A percentile compares a stretch with the other conserved stretches of the same genome.
These are phyloP conservation scores for Pascua sp. DNA, from an alignment of 1,284 basidiomycete genomes.

Conservation along the genomic window DNA sequence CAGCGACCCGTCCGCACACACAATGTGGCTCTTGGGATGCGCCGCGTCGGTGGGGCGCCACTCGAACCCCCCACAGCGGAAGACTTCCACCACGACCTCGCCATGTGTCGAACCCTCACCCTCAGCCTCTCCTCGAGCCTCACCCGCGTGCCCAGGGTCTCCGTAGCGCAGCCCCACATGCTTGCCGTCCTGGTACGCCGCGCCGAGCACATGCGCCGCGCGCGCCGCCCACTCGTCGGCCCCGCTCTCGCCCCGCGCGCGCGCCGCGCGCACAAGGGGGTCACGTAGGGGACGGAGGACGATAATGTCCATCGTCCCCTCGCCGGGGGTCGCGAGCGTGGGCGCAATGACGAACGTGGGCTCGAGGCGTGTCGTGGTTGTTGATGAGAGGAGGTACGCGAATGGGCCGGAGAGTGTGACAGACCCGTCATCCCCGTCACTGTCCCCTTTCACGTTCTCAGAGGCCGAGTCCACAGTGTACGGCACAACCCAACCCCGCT, in stretches of 20 bases:
- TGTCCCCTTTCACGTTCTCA: not conserved
- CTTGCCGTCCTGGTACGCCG: constrained; percentile 67
- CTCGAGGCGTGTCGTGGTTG: constrained; percentile 80
- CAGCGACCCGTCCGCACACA: constrained; percentile 73
- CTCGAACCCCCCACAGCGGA: constrained; percentile 73
- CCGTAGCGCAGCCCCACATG: constrained; percentile 64
- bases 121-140: not conserved
- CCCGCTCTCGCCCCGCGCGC: not conserved
- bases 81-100: constrained; percentile 69
- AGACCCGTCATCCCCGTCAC: not conserved
- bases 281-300: constrained; percentile 76
- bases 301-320: constrained; percentile 66
- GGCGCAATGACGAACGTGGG: constrained; percentile 73
- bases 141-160: constrained; percentile 33
- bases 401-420: constrained; percentile 68
- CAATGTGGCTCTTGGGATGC: constrained; percentile 44
- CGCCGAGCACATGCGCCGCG: constrained; percentile 56
- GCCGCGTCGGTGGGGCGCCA: constrained; percentile 66
- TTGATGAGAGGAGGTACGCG: constrained; percentile 74
- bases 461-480: constrained; percentile 20
- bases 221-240: constrained; percentile 24
- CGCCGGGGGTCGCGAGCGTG: constrained; percentile 47
- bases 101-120: constrained; percentile 49
- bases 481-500: constrained; percentile 53
- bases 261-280: constrained; percentile 51